Conservation (phyloP, 2,329 filamentous ascomycete species). For the Sporothrix humicola region DNA sequence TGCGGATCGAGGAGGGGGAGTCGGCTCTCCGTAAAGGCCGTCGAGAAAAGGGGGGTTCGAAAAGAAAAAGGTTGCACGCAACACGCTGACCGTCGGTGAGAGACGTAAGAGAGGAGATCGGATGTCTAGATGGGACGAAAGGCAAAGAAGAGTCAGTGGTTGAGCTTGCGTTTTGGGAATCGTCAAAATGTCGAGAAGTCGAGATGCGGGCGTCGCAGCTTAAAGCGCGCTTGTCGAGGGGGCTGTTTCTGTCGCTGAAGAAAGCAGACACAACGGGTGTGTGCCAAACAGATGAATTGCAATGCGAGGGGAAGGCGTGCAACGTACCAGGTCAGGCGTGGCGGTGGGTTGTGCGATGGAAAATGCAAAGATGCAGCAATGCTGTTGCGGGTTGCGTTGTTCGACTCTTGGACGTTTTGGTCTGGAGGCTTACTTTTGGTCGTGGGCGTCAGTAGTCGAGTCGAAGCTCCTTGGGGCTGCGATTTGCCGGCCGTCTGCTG, state of each 20-base stretch:
- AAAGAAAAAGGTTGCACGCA: background rate
- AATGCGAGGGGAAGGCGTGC: slow-evolving; percentile 1
- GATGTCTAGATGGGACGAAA: background rate
- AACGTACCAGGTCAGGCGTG: slow-evolving; percentile 20
- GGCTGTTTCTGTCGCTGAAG: background rate
- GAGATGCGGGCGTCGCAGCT: background rate
- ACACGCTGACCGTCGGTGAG: background rate
- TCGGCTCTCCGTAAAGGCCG: background rate
- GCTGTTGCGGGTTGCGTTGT: background rate
- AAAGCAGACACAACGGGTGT: background rate
- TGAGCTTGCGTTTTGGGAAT: background rate
- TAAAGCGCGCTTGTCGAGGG: slow-evolving; percentile 5
- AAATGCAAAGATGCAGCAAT: background rate
- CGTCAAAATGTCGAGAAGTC: background rate
- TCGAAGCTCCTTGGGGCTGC: slow-evolving; percentile 21
- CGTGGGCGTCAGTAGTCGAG: background rate
- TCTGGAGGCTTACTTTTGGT: slow-evolving; percentile 14
- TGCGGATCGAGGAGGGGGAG: background rate
- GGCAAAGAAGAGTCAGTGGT: background rate
- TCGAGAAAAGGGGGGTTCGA: background rate
- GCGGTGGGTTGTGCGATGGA: slow-evolving; percentile 23
- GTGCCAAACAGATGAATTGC: background rate
- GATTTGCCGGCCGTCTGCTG: slow-evolving; percentile 21
- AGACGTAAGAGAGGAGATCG: too few relatives aligned
- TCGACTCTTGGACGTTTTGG: background rate